Base-by-base conservation (phyloP, 2,329 filamentous ascomycete species). In the Balansia obtecta region DNA sequence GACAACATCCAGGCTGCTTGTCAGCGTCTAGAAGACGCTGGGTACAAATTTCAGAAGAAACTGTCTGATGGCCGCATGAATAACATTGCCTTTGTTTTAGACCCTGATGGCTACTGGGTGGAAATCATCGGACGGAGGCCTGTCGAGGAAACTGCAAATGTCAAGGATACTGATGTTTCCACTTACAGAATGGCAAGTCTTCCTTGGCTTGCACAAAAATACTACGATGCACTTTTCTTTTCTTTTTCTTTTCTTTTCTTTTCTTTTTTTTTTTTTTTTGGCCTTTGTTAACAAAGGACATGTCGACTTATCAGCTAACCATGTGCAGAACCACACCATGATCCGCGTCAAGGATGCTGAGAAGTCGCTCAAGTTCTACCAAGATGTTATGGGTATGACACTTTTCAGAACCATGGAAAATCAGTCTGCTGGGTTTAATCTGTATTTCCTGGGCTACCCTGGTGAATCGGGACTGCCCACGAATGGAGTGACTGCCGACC, bases 41-140 rank as follows among this genome's bases (percentile, higher is more conserved):
- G 90, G 0, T 95, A 95, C 71, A 79, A 78, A 55, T 98, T 97
- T 70, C 88, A 97, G 75, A 97, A 97, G 80, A 94, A 88, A 70
- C 73, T 97, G 51, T 81, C 81, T 0, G 91, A 97, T 57, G 93
- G 93, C 2, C 78, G 84, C 51, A 95, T 94, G 87, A 78, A 77
- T 61, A 70, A 86, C 61, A 95, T 97, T 61, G 93, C 91, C 1
- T 97, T 97, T 64, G 90, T 77, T 1, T 78, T 95, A 50, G 89
- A 95, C 59, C 89, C 89, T 0, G 88, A 95, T 66, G 84, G 81
- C 37, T 91, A 91, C 67, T 90, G 87, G 86, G 84, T 93, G 3
- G 87, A 93, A 68, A 75, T 94, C 44, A 80, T 94, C 58, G 82
- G 84, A 10, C 83, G 86, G 65, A 86, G 85, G 61, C 70, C 67